Evolutionary conservation across 257 asterid genomes (phyloP), one percentile per base, ranked within the genome.

Genomic region (Solanum appendiculatum): DNA sequence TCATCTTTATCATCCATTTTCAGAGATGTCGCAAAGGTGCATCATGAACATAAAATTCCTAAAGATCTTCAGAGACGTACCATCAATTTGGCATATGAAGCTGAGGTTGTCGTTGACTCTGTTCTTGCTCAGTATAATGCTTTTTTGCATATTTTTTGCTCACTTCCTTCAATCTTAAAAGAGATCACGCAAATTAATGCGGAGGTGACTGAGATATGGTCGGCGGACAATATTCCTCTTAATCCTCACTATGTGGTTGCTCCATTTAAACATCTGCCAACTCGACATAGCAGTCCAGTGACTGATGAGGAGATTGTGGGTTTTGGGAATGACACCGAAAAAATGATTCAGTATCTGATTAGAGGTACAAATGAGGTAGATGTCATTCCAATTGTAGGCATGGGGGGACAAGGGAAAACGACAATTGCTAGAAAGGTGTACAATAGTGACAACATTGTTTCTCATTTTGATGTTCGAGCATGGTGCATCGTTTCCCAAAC

Each of bases 331-430:
- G 15, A 3, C 1, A 2, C 2, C 2, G 7, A 77, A 14, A 7
- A 0, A 42, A 3, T 77, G 5, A 14, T 77, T 25, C 5, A 1
- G 15, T 2, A 3, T 77, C 5, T 77, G 63, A 42, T 1, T 3
- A 1, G 7, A 77, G 63, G 60, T 0, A 44, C 4, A 25, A 25
- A 1, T 0, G 81, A 66, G 31, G n/a, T 70, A 48, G 69, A 70
- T 4, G 39, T 48, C 21, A 1, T 72, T 36, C 64, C 72, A 0
- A 86, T 86, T 27, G 84, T 86, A 10, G 87, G 84, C 0, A 86
- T 86, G 83, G 87, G 84, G 15, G 84, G 87, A 11, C 46, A 69
- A 12, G 87, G 87, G 0, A 86, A 86, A 78, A 86, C 87, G 1
- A 86, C 87, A 48, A 3, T 7, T 31, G 51, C 87, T 10, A 72